Percentiles rank a stretch among this genome's conserved stretches.
These are phyloP conservation scores for Cryoendolithus antarcticus DNA, from an alignment of 2,329 filamentous ascomycete genomes.

Conservation along the genomic window DNA sequence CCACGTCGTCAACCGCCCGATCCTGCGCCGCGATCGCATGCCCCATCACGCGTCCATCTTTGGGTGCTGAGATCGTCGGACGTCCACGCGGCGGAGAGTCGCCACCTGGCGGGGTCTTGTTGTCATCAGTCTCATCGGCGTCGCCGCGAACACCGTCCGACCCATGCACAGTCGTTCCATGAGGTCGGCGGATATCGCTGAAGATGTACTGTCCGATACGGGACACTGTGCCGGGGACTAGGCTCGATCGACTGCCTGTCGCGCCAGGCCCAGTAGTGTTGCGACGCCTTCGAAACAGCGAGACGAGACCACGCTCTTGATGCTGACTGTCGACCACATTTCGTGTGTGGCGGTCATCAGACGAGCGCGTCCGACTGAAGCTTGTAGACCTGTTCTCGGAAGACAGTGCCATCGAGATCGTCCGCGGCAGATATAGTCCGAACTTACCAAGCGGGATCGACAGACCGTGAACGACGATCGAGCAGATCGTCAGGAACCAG, in stretches of 20 bases:
- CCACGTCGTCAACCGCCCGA: no score
- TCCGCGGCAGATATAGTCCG: constrained; percentile 48
- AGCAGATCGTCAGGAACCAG: constrained; percentile 78
- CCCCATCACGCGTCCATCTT: constrained; percentile 10
- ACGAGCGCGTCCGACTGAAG: no score
- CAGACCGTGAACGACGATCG: constrained; percentile 72
- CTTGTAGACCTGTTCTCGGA: constrained; percentile 14
- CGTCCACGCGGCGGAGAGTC: constrained; percentile 1
- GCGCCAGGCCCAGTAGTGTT: no score
- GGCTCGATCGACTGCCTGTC: background rate
- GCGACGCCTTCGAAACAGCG: no score
- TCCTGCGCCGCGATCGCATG: constrained; percentile 7
- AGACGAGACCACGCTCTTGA: no score
- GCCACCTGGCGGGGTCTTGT: background rate
- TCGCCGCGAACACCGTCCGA: constrained; percentile 1
- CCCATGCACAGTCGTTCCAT: background rate
- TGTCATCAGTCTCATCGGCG: background rate
- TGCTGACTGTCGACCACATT: no score
- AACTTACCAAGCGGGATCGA: constrained; percentile 67
- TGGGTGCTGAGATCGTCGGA: constrained; percentile 5
- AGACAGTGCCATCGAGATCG: constrained; percentile 44
- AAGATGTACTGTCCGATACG: constrained; percentile 2
- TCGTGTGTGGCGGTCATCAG: no score
- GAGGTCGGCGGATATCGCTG: constrained; percentile 6
- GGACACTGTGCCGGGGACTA: constrained; percentile 1